These are phyloP conservation scores for Oryza officinalis DNA, from an alignment of 176 grass and related monocot species.

Conservation along the genomic window DNA sequence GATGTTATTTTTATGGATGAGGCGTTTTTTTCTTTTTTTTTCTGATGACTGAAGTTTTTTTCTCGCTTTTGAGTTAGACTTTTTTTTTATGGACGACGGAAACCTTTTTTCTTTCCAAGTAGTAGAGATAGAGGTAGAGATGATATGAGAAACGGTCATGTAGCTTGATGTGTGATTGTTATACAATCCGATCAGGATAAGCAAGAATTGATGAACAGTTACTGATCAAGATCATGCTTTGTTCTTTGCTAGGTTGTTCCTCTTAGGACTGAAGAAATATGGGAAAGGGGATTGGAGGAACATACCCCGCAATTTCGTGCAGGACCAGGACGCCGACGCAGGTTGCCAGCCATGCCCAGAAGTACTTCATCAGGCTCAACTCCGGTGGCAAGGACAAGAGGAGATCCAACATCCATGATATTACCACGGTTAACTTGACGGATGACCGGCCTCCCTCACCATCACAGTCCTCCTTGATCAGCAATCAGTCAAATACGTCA, in stretches of 20 bases:
- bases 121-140: too few relatives aligned
- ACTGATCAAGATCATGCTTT: conserved; percentile 32
- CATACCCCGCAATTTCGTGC: conserved; percentile 81
- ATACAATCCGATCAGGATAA: not conserved
- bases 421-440: conserved; percentile 68
- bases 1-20: too few relatives aligned
- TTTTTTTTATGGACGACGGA: too few relatives aligned
- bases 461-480: conserved; percentile 52
- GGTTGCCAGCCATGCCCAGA: conserved; percentile 92
- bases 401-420: conserved; percentile 92
- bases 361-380: conserved; percentile 94
- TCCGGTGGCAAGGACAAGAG: conserved; percentile 89
- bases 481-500: conserved; percentile 45
- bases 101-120: too few relatives aligned
- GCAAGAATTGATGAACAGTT: conserved; percentile 4
- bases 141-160: conserved; percentile 14
- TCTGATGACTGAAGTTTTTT: too few relatives aligned
- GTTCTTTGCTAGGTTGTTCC: conserved; percentile 61
- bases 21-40: too few relatives aligned
- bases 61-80: too few relatives aligned
- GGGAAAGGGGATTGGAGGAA: conserved; percentile 97
- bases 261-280: conserved; percentile 69
- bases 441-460: conserved; percentile 54
- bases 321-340: conserved; percentile 80
- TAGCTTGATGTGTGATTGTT: conserved; percentile 29